Evolutionary conservation across 805 yeast genomes (phyloP), one percentile per base, ranked within the genome.

Genomic region (Candida takata): DNA sequence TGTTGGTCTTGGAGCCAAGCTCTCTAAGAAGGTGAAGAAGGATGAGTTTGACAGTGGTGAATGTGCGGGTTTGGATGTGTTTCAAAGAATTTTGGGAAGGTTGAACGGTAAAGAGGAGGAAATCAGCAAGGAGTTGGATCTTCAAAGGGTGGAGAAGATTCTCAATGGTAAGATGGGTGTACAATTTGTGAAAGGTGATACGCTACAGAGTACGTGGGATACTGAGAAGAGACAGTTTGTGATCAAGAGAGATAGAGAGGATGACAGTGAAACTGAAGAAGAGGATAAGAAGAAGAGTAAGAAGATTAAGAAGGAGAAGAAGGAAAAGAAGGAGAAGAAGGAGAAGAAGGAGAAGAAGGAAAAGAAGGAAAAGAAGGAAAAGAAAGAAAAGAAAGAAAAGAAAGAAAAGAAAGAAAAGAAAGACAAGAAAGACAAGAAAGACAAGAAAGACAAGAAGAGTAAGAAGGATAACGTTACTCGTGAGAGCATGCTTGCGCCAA

Each of bases 131-230:
- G 88, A 78, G 51, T 60, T 85, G 45, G 90, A 84, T 27, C 67
- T 74, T 45, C 79, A 79, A 51, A 69, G 84, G 47, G 69, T 70
- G 40, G 81, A 80, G 16, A 74, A 74, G 33, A 78, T 86, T 24
- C 65, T 85, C n/a, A 79, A 77, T 50, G 94, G 95, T 12, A 82
- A 76, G 48, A 80, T 88, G 82, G 96, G 96, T 6, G 78, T 90
- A 57, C 75, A 77, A 42, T 90, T 90, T 59, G 82, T 90, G 8
- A 77, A 70, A 52, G 97, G 96, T 5, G 96, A 84, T 31, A 79
- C 80, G 1, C 62, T 90, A 41, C 70, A 73, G 35, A 84, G 95
- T 47, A 84, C 95, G 0, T 80, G 95, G 84, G 88, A 86, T 54
- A 61, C 70, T 2, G 76, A 78, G 42, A 58, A 65, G 18, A 69